Conservation (phyloP, 1,284 basidiomycete species). For the Cryptococcus sp. region DNA sequence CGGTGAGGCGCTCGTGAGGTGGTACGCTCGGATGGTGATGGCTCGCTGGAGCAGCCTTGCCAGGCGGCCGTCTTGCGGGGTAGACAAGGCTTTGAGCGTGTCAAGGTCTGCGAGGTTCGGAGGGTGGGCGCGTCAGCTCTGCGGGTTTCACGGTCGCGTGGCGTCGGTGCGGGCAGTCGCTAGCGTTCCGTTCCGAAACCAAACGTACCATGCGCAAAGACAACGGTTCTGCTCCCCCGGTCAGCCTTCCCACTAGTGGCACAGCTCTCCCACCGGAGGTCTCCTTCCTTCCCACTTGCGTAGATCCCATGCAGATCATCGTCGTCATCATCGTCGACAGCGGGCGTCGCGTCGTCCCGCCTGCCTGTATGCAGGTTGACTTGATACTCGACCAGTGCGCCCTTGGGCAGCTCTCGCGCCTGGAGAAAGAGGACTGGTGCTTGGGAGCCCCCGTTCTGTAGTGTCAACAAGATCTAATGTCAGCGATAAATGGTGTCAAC, state of each 20-base stretch:
- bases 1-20: slow-evolving; percentile 6
- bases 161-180: neutral
- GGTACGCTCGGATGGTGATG: slow-evolving; percentile 24
- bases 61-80: neutral
- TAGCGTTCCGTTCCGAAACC: neutral
- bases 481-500: neutral
- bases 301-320: slow-evolving; percentile 21
- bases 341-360: slow-evolving; percentile 14
- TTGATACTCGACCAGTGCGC: slow-evolving; percentile 59
- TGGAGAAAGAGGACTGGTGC: slow-evolving; percentile 63
- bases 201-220: slow-evolving; percentile 26
- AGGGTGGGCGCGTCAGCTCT: neutral
- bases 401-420: slow-evolving; percentile 70
- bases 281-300: neutral
- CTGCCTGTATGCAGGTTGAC: slow-evolving; percentile 48
- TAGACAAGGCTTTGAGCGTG: neutral
- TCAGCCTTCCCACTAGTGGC: slow-evolving; percentile 4
- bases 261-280: slow-evolving; percentile 26
- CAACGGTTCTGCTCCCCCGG: slow-evolving; percentile 20
- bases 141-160: neutral
- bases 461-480: slow-evolving; percentile 18
- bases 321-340: slow-evolving; percentile 28
- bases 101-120: neutral
- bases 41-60: slow-evolving; percentile 14
- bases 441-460: slow-evolving; percentile 27